Evolutionary conservation across 1,284 basidiomycete genomes (phyloP).

Genomic region (Trichosporon asahii): DNA sequence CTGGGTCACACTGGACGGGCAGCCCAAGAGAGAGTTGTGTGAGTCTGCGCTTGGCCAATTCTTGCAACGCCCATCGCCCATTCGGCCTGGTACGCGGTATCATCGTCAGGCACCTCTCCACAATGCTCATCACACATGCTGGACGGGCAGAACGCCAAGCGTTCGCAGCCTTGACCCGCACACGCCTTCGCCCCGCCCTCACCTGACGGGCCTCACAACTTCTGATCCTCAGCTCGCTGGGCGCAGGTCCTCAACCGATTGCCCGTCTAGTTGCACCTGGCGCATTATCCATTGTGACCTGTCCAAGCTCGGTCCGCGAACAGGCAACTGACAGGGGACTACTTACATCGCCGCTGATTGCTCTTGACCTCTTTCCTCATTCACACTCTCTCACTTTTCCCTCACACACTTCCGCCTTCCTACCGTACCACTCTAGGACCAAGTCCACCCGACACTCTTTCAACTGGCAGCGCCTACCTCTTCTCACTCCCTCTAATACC

Average conservation of each 20-base stretch:
- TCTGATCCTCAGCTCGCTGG: neutral
- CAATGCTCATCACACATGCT: neutral
- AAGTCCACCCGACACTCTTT: conserved; percentile 6
- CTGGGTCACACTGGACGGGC: neutral
- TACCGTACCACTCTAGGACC: neutral
- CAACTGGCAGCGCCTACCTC: neutral
- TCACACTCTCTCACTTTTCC: neutral
- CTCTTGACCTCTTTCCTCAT: neutral
- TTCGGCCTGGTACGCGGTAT: neutral
- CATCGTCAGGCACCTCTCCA: neutral
- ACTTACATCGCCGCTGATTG: neutral
- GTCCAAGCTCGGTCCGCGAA: conserved; percentile 12
- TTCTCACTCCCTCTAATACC: neutral
- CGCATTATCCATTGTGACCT: neutral
- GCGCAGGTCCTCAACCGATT: neutral
- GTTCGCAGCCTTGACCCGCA: neutral
- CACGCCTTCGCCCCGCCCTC: neutral
- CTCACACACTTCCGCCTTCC: neutral
- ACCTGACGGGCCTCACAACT: neutral
- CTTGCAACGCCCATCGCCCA: neutral
- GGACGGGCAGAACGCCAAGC: neutral
- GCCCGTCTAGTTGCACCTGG: neutral
- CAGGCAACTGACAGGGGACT: neutral
- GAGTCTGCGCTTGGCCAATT: neutral
- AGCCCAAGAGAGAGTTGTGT: neutral